Evolutionary conservation across 83 land plant genomes (phyloP), one percentile per base, ranked within the genome.

Genomic region (Larix sibirica): DNA sequence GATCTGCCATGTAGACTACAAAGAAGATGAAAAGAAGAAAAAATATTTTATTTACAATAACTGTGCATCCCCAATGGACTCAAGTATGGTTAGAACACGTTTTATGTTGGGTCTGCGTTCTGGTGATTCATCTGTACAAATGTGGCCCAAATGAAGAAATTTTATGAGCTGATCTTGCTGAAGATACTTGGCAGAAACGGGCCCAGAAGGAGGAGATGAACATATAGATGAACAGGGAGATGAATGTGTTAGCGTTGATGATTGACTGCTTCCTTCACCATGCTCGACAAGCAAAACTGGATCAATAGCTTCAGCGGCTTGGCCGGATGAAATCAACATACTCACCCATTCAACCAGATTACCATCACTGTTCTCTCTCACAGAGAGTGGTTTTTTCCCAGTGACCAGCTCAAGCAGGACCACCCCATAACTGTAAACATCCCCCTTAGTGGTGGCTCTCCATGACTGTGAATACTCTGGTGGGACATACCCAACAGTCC

Each of bases 371-470:
- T 88, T 90, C 24, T 85, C 89, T 26, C 85, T 86, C 10, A 83
- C 87, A 4, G 90, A 90, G 68, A 92, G 68, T 4, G 95, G 91
- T 65, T 90, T 78, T 58, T 89, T 79, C 44, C 90, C 92, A 1
- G 95, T 90, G 23, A 89, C 93, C 18, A 93, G 78, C 78, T 93
- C 95, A 89, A 93, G 86, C 58, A 80, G 79, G 75, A 93, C 65
- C 62, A 93, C 93, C 33, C 95, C 95, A 78, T 61, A 93, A 70
- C 95, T 93, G 79, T 93, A 93, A 63, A 93, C 95, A 73, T 93
- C 95, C 6, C 91, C 93, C 61, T 83, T 86, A 21, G 93, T 90
- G 59, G 93, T 93, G 44, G 92, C 95, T 50, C 89, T 62, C 91
- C 95, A 89, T 16, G 93, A 86, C 44, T 89, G 90, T 28, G 89